Base-by-base conservation (phyloP, 768 basidiomycete genomes). In the Psilocybe subaeruginosa region DNA sequence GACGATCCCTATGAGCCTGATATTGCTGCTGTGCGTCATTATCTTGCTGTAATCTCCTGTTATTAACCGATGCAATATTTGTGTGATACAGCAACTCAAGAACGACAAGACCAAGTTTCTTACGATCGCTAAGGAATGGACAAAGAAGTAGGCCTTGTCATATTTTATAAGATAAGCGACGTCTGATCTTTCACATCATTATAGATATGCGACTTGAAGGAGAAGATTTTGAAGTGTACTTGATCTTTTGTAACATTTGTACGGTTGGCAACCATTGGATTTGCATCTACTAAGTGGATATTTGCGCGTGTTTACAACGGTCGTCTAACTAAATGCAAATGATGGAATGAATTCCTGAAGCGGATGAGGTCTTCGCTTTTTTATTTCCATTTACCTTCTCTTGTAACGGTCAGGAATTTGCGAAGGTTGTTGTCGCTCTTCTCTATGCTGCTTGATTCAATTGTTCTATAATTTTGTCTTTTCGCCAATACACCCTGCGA, bases 1-100 rank as follows among this genome's bases (percentile, higher is more conserved):
- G 93, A 95, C 68, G 93, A 95, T 70, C 93, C 93, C 0, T 95
- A 92, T 68, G 91, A 93, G 68, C 90, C 93, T 30, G 92, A 93
- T 0, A 91, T 93, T 66, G 93, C 93, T 39, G 88, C 88, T 33
- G 90, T 94, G 70, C 57, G 88, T 76, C 58, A 49, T 48, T 23
- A 3, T 47, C 37, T 49, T 48, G 14, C 60, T 46, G 3, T n/a
- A 35, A 35, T 7, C 33, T 45, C 23, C 41, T 45, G 47, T 17
- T 45, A 45, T 58, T 27, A 16, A 23, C 3, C 54, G 37, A 59
- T 62, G 52, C 27, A 62, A 3, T 54, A 14, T 43, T 54, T 52
- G 17, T 33, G 50, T 30, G 43, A 14, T 56, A 41, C 43, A 94
- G 92, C 73, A 87, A 54, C 70, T 95, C 65, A 93, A 92, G 83